Evolutionary conservation across 2,329 filamentous ascomycete species (phyloP).

Genomic region (Tympanopsis confertula): DNA sequence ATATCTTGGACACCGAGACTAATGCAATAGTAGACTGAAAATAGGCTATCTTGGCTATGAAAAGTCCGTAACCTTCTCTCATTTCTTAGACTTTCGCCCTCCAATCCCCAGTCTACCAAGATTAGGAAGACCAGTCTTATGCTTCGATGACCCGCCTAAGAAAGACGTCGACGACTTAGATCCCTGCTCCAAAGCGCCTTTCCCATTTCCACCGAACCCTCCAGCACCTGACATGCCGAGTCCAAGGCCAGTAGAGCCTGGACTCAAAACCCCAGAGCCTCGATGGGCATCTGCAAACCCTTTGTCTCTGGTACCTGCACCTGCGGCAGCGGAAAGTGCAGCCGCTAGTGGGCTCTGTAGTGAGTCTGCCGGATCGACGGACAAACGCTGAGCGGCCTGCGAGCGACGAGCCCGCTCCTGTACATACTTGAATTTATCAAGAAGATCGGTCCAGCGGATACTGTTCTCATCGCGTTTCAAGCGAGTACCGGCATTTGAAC

Average conservation of each 20-base stretch:
- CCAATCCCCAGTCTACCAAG: not conserved
- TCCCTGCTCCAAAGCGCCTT: not conserved
- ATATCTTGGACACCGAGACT: no score
- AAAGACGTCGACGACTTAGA: not conserved
- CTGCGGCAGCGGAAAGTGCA: not conserved
- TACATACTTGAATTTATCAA: slow-evolving; percentile 1
- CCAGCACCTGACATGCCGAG: not conserved
- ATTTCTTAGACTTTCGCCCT: not conserved
- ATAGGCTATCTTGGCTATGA: no score
- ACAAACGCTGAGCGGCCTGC: not conserved
- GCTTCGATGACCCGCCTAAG: not conserved
- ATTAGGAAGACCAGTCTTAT: slow-evolving; percentile 1
- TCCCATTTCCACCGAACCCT: not conserved
- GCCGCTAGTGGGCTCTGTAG: not conserved
- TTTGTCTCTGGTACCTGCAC: not conserved
- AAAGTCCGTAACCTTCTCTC: no score
- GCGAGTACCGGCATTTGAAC: not conserved
- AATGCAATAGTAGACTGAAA: no score
- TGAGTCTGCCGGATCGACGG: not conserved
- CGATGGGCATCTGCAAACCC: not conserved
- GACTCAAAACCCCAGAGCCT: no score
- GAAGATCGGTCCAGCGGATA: slow-evolving; percentile 1
- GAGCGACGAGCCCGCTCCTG: not conserved
- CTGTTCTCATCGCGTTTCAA: not conserved
- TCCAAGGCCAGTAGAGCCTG: no score